Base-by-base conservation (phyloP, 129 eudicot genomes). In the Chrysanthemum seticuspe region DNA sequence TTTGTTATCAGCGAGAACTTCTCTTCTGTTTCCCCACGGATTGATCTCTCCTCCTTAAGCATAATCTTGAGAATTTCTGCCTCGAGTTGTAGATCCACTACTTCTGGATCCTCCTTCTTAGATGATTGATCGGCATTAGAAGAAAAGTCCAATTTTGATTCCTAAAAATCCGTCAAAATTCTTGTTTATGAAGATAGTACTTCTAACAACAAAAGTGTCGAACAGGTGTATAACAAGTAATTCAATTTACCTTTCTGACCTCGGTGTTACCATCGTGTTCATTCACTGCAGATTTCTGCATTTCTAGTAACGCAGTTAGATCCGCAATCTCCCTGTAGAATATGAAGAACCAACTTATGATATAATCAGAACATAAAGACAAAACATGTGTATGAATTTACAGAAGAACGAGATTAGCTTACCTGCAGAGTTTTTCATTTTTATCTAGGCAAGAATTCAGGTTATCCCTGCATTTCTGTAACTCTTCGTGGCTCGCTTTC, bases 81-180 rank as follows among this genome's bases (percentile, higher is more conserved):
- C 83, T 92, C 98, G 68, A 92, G 70, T 36, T 87, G 87, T 72
- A 89, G 82, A 74, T 86, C 80, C 86, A 87, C 13, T 48, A 87
- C 36, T 66, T 87, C 86, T 64, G 58, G 76, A 56, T 64, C 62
- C 49, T 65, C 76, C n/a, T 65, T 68, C 49, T 71, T 53, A 51
- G 55, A 57, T 73, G 76, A 12, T 65, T 78, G 83, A 55, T 73
- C 68, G 16, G 73, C 80, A 45, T 50, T 47, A 27, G 65, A 13
- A 58, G 84, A 79, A 74, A 23, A 74, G 65, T 88, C 84, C 62
- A 53, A 66, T 61, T 71, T 78, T 16, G 87, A 68, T 61, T 90
- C 91, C 95, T 85, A 80, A 70, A 84, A 79, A 60, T 1, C 21
- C 52, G n/a, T 36, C 25, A 48, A 69, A 60, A 18, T 31, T 10